These are phyloP conservation scores for Crucibulum laeve DNA, from an alignment of 768 basidiomycete species.

Conservation along the genomic window DNA sequence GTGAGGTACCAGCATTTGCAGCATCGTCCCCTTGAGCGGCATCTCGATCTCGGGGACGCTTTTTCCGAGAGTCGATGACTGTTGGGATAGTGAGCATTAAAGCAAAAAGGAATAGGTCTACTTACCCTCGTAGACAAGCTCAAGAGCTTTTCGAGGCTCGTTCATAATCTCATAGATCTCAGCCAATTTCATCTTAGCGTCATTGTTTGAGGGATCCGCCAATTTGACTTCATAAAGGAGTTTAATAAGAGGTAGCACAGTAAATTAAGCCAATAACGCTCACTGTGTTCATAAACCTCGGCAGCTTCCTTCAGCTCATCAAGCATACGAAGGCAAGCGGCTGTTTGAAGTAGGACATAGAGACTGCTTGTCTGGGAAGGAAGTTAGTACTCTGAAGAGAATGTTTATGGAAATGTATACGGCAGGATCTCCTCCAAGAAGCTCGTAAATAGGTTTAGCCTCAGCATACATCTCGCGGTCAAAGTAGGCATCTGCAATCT, in stretches of 20 bases:
- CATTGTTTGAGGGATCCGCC: slow-evolving; percentile 70
- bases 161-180: slow-evolving; percentile 85
- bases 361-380: slow-evolving; percentile 62
- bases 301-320: slow-evolving; percentile 74
- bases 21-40: slow-evolving; percentile 8
- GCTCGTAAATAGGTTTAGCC: slow-evolving; percentile 77
- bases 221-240: slow-evolving; percentile 49
- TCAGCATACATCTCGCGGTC: slow-evolving; percentile 72
- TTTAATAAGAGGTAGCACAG: not conserved
- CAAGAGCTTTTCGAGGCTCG: slow-evolving; percentile 76
- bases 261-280: slow-evolving; percentile 11
- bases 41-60: slow-evolving; percentile 25
- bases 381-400: slow-evolving; percentile 1
- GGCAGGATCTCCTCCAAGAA: slow-evolving; percentile 67
- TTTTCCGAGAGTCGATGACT: slow-evolving; percentile 63
- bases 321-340: slow-evolving; percentile 73
- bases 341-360: slow-evolving; percentile 71
- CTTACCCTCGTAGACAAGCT: slow-evolving; percentile 79
- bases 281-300: slow-evolving; percentile 81
- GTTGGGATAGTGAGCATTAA: not conserved
- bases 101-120: not conserved
- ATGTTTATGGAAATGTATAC: slow-evolving; percentile 34
- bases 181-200: slow-evolving; percentile 87
- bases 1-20: slow-evolving; percentile 34
- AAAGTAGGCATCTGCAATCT: slow-evolving; percentile 84